Evolutionary conservation across 345 rosid genomes (phyloP), one percentile per base, ranked within the genome.

Genomic region (Luvunga scandens): DNA sequence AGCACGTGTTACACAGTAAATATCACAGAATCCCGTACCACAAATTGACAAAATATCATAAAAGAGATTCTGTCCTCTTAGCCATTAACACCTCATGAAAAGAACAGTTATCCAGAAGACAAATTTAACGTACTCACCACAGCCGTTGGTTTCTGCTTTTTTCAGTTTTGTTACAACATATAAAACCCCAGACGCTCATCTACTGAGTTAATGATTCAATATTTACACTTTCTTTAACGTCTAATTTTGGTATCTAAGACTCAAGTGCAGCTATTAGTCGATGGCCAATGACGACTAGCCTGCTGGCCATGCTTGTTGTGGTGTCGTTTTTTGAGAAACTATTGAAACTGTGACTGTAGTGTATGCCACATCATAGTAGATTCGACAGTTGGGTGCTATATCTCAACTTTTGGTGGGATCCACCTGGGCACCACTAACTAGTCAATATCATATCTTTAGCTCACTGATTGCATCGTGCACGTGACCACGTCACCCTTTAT

Each of bases 401-500:
- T 21, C 57, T 22, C 12, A n/a, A 13, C 36, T 30, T 73, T 30
- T 28, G n/a, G 30, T 50, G 53, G 73, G 48, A 9, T 53, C 75
- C 48, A 24, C 56, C 0, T 67, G 60, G n/a, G 16, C 68, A 2
- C 60, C 69, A 28, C 68, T 10, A 38, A 34, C 18, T 16, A 24
- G 10, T 34, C 12, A 10, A 18, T 5, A 64, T 18, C 21, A 50
- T 1, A 53, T 22, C 57, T 53, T 18, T 53, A 28, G 42, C 64
- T 55, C 48, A 56, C 50, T 66, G 33, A 75, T 75, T 72, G 77
- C 12, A 4, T 4, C 24, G 83, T 64, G 83, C 10, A 53, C 7
- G 9, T 4, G 66, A 77, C 77, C 10, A 53, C 7, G 9, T 4
- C 71, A 77, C 77, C 6, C 5, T 21, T 3, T 1, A 0, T 0